Conservation (phyloP, 495 filamentous ascomycete genomes). For the Aspergillus bridgeri region DNA sequence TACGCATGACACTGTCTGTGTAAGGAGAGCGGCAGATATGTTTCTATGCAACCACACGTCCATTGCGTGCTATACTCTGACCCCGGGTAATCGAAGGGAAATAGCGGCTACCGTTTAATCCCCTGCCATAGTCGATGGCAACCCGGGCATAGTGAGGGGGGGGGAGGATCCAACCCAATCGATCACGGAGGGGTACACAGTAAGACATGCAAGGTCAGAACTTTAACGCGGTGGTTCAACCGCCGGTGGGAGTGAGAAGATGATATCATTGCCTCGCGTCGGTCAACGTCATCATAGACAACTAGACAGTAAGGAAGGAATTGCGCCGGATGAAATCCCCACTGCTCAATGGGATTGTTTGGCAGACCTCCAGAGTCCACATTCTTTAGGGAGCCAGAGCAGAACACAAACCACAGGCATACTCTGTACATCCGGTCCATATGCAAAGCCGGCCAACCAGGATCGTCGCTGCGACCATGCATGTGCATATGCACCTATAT, state of each 20-base stretch:
- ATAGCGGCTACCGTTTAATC: neutral
- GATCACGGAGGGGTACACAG: constrained; percentile 1
- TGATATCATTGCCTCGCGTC: constrained; percentile 10
- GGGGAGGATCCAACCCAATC: too few species aligned
- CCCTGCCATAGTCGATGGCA: neutral
- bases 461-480: neutral
- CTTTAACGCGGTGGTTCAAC: constrained; percentile 4
- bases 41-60: too few species aligned
- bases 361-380: too few species aligned
- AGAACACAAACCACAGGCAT: neutral
- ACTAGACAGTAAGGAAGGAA: too few species aligned
- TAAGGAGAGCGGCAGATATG: neutral
- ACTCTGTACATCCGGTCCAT: neutral
- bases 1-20: neutral
- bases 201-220: constrained; percentile 11
- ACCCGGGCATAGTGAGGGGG: too few species aligned
- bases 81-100: neutral
- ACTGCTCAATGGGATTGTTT: too few species aligned
- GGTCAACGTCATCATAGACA: neutral
- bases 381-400: neutral
- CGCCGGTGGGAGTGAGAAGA: neutral
- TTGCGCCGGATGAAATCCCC: too few species aligned
- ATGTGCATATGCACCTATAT: constrained; percentile 8
- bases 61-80: neutral
- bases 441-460: neutral